These are phyloP conservation scores for Hypoxylon sp. DNA, from an alignment of 2,329 filamentous ascomycete species.

Conservation along the genomic window DNA sequence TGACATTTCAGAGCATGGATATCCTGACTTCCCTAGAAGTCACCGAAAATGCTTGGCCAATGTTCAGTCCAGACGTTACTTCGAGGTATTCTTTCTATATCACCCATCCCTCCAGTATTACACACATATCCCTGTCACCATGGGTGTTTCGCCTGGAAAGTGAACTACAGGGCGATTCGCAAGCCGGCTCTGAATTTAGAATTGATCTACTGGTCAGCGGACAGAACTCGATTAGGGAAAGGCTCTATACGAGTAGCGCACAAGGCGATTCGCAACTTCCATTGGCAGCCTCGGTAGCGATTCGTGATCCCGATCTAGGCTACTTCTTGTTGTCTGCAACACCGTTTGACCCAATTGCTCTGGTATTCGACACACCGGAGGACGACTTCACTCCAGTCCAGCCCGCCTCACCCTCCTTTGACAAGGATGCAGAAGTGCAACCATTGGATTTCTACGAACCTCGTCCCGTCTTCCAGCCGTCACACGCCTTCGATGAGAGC, in stretches of 20 bases:
- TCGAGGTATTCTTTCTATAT: slow-evolving; percentile 75
- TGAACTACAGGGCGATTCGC: slow-evolving; percentile 69
- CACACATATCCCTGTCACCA: slow-evolving; percentile 70
- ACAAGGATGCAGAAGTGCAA: slow-evolving; percentile 61
- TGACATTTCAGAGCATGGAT: slow-evolving; percentile 75
- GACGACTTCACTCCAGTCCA: slow-evolving; percentile 62
- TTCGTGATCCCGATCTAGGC: slow-evolving; percentile 74
- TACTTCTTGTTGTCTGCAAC: slow-evolving; percentile 74
- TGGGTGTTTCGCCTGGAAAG: slow-evolving; percentile 76
- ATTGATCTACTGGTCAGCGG: slow-evolving; percentile 72
- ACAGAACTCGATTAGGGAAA: slow-evolving; percentile 69
- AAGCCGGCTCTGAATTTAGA: slow-evolving; percentile 73
- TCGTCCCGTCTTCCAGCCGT: slow-evolving; percentile 76
- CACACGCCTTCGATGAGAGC: slow-evolving; percentile 70
- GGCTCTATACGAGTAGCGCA: slow-evolving; percentile 68
- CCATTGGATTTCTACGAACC: slow-evolving; percentile 71
- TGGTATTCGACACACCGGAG: slow-evolving; percentile 73
- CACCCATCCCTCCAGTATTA: slow-evolving; percentile 73
- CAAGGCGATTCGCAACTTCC: slow-evolving; percentile 62
- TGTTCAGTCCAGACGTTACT: slow-evolving; percentile 72
- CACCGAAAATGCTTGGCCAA: slow-evolving; percentile 71
- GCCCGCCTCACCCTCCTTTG: slow-evolving; percentile 61
- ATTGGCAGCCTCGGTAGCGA: slow-evolving; percentile 67
- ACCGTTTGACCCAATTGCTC: slow-evolving; percentile 68
- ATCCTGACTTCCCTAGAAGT: slow-evolving; percentile 70